Conservation (phyloP, 768 basidiomycete genomes). For the Podaxis rugospora region DNA sequence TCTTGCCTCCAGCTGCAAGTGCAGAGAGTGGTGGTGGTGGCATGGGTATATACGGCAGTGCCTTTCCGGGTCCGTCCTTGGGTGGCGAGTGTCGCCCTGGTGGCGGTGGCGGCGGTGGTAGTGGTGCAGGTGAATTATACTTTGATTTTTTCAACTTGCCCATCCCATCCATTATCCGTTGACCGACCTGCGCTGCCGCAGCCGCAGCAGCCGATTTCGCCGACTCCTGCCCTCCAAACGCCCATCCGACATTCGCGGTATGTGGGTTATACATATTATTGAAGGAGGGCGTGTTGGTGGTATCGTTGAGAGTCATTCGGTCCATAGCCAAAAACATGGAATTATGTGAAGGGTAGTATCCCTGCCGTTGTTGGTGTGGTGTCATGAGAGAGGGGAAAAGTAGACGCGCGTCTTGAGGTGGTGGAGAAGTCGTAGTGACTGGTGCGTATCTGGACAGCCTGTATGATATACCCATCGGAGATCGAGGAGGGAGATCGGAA, state of each 20-base stretch:
- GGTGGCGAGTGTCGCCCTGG: neutral
- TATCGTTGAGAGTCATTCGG: constrained; percentile 19
- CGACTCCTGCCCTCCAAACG: constrained; percentile 11
- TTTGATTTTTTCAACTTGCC: neutral
- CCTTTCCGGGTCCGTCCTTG: neutral
- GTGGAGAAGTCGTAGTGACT: constrained; percentile 67
- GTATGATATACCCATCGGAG: neutral
- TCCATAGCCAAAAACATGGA: constrained; percentile 59
- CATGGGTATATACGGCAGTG: neutral
- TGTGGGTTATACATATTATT: neutral
- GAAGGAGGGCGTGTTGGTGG: neutral
- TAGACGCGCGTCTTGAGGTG: constrained; percentile 45
- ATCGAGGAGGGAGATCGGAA: constrained; percentile 8
- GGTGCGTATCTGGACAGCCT: constrained; percentile 34
- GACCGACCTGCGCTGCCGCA: constrained; percentile 24
- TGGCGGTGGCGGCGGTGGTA: neutral
- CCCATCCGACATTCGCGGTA: neutral
- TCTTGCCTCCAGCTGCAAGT: neutral
- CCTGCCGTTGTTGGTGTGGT: constrained; percentile 71
- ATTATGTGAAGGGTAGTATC: constrained; percentile 71
- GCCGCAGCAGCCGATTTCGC: constrained; percentile 21
- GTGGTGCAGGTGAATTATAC: constrained; percentile 2
- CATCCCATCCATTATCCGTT: constrained; percentile 10
- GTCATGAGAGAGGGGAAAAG: constrained; percentile 75
- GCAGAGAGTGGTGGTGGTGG: constrained; percentile 13